Conservation (phyloP, 1,284 basidiomycete genomes). For the Ceratobasidium sp. region DNA sequence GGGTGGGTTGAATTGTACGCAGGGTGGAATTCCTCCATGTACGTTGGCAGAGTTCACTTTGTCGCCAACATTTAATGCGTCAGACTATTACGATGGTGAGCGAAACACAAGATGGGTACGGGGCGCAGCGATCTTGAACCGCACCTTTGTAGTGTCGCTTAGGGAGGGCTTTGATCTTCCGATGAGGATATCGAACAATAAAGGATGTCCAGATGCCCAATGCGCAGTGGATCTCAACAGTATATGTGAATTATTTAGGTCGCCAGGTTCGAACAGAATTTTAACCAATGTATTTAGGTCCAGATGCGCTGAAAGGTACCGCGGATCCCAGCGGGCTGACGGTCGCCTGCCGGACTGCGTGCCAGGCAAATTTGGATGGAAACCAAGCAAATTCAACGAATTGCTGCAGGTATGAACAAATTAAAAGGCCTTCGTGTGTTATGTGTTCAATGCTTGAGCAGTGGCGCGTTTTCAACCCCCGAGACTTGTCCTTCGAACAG, state of each 20-base stretch:
- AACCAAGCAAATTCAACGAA: slow-evolving; percentile 52
- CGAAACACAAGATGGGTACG: not conserved
- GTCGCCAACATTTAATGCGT: slow-evolving; percentile 40
- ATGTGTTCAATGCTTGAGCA: not conserved
- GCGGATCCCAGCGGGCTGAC: not conserved
- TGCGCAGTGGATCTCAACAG: slow-evolving; percentile 47
- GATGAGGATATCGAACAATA: slow-evolving; percentile 49
- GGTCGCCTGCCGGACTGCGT: slow-evolving; percentile 49
- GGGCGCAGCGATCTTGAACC: not conserved
- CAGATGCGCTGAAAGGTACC: slow-evolving; percentile 40
- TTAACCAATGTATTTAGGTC: slow-evolving; percentile 22
- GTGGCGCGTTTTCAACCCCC: slow-evolving; percentile 23
- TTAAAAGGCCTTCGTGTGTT: slow-evolving; percentile 56
- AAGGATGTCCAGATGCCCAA: slow-evolving; percentile 48
- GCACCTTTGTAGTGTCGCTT: slow-evolving; percentile 49
- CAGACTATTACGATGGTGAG: slow-evolving; percentile 59
- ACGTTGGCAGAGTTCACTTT: slow-evolving; percentile 59
- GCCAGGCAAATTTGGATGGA: slow-evolving; percentile 49
- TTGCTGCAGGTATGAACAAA: slow-evolving; percentile 60
- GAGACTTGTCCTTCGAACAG: slow-evolving; percentile 41
- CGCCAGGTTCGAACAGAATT: not conserved
- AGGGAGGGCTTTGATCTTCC: slow-evolving; percentile 55
- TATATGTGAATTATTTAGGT: slow-evolving; percentile 16
- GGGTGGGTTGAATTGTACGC: slow-evolving; percentile 69
- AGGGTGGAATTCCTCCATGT: slow-evolving; percentile 70